Base-by-base conservation (phyloP, 2,329 filamentous ascomycete species). In the Verticillium nubilum region DNA sequence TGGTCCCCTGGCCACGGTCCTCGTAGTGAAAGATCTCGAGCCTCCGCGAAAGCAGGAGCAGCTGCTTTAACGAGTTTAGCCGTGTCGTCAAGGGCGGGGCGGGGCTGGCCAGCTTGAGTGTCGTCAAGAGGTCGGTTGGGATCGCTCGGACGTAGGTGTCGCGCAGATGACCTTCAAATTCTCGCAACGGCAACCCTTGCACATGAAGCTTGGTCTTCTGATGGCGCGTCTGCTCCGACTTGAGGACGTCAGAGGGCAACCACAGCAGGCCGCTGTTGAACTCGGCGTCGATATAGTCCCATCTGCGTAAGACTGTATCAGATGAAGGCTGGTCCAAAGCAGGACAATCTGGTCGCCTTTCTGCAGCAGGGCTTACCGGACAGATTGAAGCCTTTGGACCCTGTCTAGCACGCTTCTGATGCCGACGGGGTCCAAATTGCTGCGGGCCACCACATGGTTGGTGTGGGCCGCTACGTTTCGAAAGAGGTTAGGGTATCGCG, bases 1-100 rank as follows among this genome's bases (percentile, higher is more conserved):
- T 74, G 15, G 74, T 78, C 3, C 78, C 78, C 58, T 79, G 76
- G 1, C 78, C 78, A 12, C 74, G 67, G 58, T 79, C 78, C 29
- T 73, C 67, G 62, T 79, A 79, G 57, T 74, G 70, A n/a, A 81
- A 69, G 1, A 67, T 73, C 62, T 73, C 67, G 2, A 80, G 70
- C 7, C 62, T 67, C 3, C 64, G 65, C 9, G 75, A 69, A 12
- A 68, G 61, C 9, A 79, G 59, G 1, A 82, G 67, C 17, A 82
- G 70, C 9, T 67, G 67, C 67, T 79, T 80, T n/a, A 81, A 63
- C 0, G 73, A 73, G 17, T 70, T 70, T 4, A 79, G 68, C 2
- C 71, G 72, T 1, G 73, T 73, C 4, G 76, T 77, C 5, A 80
- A 70, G 1, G 74, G 75, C 5, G 75, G 75, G 0, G 71, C 69